These are phyloP conservation scores for Trichosanthes cucumerina DNA, from an alignment of 306 rosid species.

Conservation along the genomic window DNA sequence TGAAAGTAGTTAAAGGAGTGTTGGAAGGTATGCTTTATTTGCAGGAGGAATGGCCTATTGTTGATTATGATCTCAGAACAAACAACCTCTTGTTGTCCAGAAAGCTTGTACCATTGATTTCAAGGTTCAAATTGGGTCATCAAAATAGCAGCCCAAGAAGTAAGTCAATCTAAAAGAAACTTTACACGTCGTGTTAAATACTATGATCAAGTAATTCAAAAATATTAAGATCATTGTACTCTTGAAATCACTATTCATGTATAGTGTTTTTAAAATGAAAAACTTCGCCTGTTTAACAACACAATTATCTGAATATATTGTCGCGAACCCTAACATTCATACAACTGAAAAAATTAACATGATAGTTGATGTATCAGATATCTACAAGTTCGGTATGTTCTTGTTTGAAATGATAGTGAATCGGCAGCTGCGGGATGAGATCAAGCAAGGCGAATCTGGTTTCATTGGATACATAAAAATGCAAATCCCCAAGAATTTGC, in stretches of 20 bases:
- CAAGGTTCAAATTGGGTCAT: conserved; percentile 53
- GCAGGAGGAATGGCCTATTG: conserved; percentile 54
- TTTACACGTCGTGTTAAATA: neutral
- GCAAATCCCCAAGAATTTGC: conserved; percentile 31
- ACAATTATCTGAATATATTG: neutral
- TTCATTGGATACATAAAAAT: conserved; percentile 28
- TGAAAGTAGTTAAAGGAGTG: conserved; percentile 46
- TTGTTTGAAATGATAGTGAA: conserved; percentile 35
- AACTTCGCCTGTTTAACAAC: too few species aligned
- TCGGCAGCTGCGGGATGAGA: conserved; percentile 24
- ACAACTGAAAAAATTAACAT: neutral
- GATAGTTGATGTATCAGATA: conserved; percentile 23
- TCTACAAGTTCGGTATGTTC: conserved; percentile 42
- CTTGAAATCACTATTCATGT: neutral
- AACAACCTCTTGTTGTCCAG: conserved; percentile 39
- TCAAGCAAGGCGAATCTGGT: conserved; percentile 25
- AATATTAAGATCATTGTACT: neutral
- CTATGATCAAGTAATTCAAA: neutral
- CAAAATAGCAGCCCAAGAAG: conserved; percentile 25
- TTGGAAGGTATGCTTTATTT: conserved; percentile 45
- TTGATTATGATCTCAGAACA: conserved; percentile 49
- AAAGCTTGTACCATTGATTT: conserved; percentile 36
- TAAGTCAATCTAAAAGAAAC: conserved; percentile 19
- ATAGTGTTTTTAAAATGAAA: neutral
- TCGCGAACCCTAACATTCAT: neutral